Conservation (phyloP, 768 basidiomycete genomes). For the Boletus fagicola region DNA sequence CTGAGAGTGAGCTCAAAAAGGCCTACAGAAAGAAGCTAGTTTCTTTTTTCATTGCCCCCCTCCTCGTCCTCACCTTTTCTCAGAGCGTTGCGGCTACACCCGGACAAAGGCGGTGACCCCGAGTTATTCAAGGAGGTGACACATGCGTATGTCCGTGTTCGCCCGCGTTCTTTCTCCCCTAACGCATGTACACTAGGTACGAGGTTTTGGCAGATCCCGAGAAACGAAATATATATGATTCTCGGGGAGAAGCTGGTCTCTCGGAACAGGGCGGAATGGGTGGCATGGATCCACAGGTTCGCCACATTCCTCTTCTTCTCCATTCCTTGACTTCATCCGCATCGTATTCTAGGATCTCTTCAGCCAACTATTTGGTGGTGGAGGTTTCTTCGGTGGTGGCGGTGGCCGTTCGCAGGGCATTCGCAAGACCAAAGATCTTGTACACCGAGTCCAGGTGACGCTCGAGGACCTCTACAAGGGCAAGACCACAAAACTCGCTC, state of each 20-base stretch:
- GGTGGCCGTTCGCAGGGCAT: constrained; percentile 68
- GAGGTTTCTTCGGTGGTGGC: constrained; percentile 68
- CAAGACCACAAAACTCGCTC: constrained; percentile 95
- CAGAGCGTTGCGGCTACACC: constrained; percentile 82
- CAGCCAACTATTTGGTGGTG: constrained; percentile 92
- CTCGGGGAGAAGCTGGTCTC: constrained; percentile 89
- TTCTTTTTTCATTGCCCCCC: background rate
- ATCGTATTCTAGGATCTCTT: constrained; percentile 74
- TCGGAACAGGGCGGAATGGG: constrained; percentile 86
- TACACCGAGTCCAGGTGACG: constrained; percentile 94
- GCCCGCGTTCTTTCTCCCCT: background rate
- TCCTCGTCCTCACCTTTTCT: constrained; percentile 7
- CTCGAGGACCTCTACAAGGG: constrained; percentile 99
- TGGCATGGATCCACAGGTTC: constrained; percentile 93
- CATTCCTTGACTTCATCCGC: background rate
- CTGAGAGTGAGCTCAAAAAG: constrained; percentile 87
- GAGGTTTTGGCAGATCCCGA: constrained; percentile 90
- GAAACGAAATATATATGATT: constrained; percentile 80
- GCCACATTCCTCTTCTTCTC: constrained; percentile 20
- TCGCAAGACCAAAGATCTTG: constrained; percentile 96
- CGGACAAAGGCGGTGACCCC: constrained; percentile 94
- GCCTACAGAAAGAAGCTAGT: constrained; percentile 90
- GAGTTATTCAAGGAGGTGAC: constrained; percentile 98
- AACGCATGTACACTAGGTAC: constrained; percentile 53
- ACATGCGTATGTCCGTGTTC: constrained; percentile 67